A percentile compares a stretch with the other conserved stretches of the same genome.
Evolutionary conservation across 441 rosid species (phyloP).

Genomic region (Syzygium syzygioides): DNA sequence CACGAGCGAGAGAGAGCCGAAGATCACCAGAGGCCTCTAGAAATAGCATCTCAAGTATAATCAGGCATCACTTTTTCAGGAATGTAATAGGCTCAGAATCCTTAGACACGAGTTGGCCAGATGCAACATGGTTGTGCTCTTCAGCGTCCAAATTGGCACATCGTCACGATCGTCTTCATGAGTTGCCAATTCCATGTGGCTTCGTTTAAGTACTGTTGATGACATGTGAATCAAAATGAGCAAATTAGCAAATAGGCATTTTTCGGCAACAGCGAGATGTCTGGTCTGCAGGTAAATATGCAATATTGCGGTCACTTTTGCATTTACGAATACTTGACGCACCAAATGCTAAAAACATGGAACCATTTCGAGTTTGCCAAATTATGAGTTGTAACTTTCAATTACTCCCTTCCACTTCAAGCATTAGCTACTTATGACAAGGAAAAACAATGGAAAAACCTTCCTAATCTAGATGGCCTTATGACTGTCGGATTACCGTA

Average conservation of each 20-base stretch:
- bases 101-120: conserved; percentile 57
- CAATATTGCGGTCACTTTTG: background rate
- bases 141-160: conserved; percentile 69
- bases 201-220: conserved; percentile 65
- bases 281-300: background rate
- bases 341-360: background rate
- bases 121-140: conserved; percentile 61
- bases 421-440: background rate
- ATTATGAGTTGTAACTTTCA: background rate
- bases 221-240: background rate
- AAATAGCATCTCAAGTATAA: background rate
- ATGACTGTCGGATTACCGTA: background rate
- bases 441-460: background rate
- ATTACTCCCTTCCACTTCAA: background rate
- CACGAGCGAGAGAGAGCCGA: background rate
- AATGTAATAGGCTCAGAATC: background rate
- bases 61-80: background rate
- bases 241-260: background rate
- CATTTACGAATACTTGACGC: background rate
- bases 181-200: conserved; percentile 91
- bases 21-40: background rate
- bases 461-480: background rate
- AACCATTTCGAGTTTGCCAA: background rate
- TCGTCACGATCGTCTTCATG: conserved; percentile 84
- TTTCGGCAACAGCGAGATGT: background rate